Percentiles rank a stretch among this genome's conserved stretches.
Conservation (phyloP, 2,329 filamentous ascomycete genomes). For the Calonectria crousiana region DNA sequence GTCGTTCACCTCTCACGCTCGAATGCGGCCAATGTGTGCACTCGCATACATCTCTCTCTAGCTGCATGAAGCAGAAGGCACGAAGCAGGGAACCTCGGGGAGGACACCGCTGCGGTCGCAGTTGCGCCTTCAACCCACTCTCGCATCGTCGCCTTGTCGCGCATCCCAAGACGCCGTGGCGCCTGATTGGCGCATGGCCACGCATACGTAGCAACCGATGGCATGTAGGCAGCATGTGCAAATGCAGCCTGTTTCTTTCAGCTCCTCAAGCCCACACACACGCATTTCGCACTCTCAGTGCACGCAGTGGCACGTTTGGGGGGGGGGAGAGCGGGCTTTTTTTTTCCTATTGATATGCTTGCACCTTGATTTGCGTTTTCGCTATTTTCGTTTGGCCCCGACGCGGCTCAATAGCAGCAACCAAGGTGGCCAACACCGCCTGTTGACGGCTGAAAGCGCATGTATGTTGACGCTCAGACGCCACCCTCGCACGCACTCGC, state of each 20-base stretch:
- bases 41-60: background rate
- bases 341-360: background rate
- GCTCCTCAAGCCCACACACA: conserved; percentile 1
- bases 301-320: background rate
- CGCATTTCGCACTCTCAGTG: background rate
- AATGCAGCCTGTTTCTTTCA: conserved; percentile 16
- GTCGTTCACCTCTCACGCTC: background rate
- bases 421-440: background rate
- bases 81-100: background rate
- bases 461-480: background rate
- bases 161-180: background rate
- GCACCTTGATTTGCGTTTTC: background rate
- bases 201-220: conserved; percentile 3
- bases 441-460: background rate
- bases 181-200: background rate
- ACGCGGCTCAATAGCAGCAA: background rate
- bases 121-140: conserved; percentile 1
- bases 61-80: conserved; percentile 3
- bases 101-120: background rate
- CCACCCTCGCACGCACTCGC: background rate
- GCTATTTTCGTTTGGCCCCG: conserved; percentile 1
- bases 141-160: conserved; percentile 1
- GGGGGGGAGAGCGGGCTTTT: background rate
- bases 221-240: conserved; percentile 4
- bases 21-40: background rate